Percentiles rank a stretch among this genome's conserved stretches.
Evolutionary conservation across 257 asterid genomes (phyloP).

Genomic region (Lycium barbarum): DNA sequence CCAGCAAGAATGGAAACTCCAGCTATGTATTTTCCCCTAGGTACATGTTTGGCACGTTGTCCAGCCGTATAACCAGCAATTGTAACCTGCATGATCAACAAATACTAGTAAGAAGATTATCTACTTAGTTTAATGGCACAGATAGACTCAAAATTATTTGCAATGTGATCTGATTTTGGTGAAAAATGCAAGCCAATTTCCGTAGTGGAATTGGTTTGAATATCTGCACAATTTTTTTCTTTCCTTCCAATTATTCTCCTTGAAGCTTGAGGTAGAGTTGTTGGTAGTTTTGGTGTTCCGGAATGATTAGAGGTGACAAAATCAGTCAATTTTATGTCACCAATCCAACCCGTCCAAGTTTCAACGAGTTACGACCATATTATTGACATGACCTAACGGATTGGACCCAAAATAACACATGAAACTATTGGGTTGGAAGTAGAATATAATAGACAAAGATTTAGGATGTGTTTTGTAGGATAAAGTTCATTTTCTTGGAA

Average conservation of each 20-base stretch:
- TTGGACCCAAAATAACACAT: neutral
- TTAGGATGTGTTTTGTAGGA: neutral
- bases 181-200: neutral
- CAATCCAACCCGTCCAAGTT: neutral
- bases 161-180: neutral
- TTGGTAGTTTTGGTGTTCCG: neutral
- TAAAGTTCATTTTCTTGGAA: neutral
- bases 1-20: constrained; percentile 83
- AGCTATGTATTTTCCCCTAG: constrained; percentile 78
- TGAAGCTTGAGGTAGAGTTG: neutral
- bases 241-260: neutral
- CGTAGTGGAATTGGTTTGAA: neutral
- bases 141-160: neutral
- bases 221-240: neutral
- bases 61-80: constrained; percentile 95
- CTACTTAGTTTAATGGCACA: no score
- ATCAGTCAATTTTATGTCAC: neutral
- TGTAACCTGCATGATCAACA: constrained; percentile 49
- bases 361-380: neutral
- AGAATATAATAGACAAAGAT: neutral
- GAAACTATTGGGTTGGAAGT: neutral
- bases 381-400: neutral
- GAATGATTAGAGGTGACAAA: neutral
- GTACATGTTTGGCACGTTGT: constrained; percentile 90
- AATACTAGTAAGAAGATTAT: neutral